Conservation (phyloP, 2,329 filamentous ascomycete genomes). For the Paracamarosporium sp. region DNA sequence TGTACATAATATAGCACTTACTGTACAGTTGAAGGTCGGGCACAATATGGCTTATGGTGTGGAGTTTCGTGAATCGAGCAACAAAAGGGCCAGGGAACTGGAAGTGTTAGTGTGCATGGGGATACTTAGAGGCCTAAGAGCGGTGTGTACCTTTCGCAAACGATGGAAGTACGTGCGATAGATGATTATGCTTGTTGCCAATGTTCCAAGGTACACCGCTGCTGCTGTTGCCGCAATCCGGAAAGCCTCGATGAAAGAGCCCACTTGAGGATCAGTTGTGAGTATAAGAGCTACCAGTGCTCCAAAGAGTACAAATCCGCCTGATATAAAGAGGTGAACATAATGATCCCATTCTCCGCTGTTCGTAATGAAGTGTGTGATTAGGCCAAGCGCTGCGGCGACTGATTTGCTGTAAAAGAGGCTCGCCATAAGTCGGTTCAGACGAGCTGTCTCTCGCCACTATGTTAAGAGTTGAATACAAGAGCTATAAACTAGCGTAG, state of each 20-base stretch:
- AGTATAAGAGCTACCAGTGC: conserved; percentile 25
- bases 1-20: background rate
- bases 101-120: background rate
- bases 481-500: too few relatives aligned
- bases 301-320: conserved; percentile 24
- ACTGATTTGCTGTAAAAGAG: conserved; percentile 28
- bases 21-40: conserved; percentile 32
- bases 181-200: conserved; percentile 43
- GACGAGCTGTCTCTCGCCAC: background rate
- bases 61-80: conserved; percentile 47
- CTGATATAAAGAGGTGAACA: conserved; percentile 18
- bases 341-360: conserved; percentile 32
- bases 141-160: conserved; percentile 32
- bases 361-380: conserved; percentile 30
- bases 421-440: conserved; percentile 5
- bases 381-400: conserved; percentile 26
- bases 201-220: conserved; percentile 27
- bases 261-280: conserved; percentile 13
- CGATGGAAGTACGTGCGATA: conserved; percentile 52
- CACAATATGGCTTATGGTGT: conserved; percentile 36
- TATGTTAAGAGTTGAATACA: too few relatives aligned
- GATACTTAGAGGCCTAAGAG: background rate
- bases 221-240: conserved; percentile 17
- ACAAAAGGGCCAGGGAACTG: conserved; percentile 48
- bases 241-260: conserved; percentile 16